Evolutionary conservation across 2,329 filamentous ascomycete species (phyloP), one percentile per base, ranked within the genome.

Genomic region (Endoconidiophora polonica): DNA sequence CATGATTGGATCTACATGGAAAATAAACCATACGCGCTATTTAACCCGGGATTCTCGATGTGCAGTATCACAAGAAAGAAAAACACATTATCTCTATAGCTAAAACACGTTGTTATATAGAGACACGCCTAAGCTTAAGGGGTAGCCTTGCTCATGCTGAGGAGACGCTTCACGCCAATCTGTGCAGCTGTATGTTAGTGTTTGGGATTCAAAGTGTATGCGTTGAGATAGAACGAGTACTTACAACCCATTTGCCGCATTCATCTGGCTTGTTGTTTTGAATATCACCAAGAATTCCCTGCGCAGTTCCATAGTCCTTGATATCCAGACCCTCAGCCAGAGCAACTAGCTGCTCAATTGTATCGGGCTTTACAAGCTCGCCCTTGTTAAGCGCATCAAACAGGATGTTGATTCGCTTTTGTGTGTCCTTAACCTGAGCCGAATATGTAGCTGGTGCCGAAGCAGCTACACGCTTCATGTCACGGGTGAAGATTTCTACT

Each of bases 341-440:
- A 58, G 78, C 68, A 6, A 71, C 70, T 58, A 88, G 69, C 60
- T 80, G 71, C 54, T 76, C 71, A 46, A 88, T 75, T 0, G 83
- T 95, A 59, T 84, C 81, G 1, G 83, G 76, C 67, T 83, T 84
- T 49, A 96, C 71, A 39, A 95, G 70, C 60, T 96, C 88, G 60
- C 88, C 83, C 57, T 96, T 96, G 72, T 96, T 98, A 44, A 98
- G 72, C 63, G 95, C 87, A 61, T 98, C 90, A 62, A 95, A 96
- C n/a, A 98, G 70, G 46, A 95, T 80, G 59, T 84, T 85, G 53
- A 98, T 73, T 24, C 91, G 80, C 67, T 94, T 94, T 63, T 94
- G 86, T 2, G 88, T 91, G 62, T 96, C 91, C 59, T 86, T 84
- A 18, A 98, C 87, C 62, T 96, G 88, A 12, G 80, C 74, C 55